Base-by-base conservation (phyloP, 148 eudicot genomes). In the Drosera capensis region DNA sequence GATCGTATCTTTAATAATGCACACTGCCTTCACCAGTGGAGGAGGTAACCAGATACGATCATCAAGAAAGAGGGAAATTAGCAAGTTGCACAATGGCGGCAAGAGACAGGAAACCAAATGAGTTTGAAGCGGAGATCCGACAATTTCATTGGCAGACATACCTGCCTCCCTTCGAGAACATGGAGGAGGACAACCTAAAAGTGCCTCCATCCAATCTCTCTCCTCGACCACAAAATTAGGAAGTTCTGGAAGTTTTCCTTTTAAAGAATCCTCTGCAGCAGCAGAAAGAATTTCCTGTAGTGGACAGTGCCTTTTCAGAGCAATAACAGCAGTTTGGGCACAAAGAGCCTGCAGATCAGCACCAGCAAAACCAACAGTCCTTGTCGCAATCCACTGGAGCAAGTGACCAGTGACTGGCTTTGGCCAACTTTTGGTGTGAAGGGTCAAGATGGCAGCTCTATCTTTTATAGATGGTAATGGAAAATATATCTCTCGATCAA, bases 321-420 rank as follows among this genome's bases (percentile, higher is more conserved):
- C 84, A 54, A 65, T 57, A 49, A 88, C 79, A 29, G 92, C 94
- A 23, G 81, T 81, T 62, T 88, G 97, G 51, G 94, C 75, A 71
- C 97, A 88, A 48, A 88, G 90, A 59, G 97, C 94, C 73, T 88
- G 94, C 41, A 88, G 68, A 67, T 88, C 97, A 58, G 97, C 97
- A 66, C 97, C 94, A 60, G 97, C 97, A 73, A 80, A 88, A 20
- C 97, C 97, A 26, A 75, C 79, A 59, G 97, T 83, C 55, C 54
- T 64, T 25, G 65, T 61, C 7, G 97, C 73, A 45, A 88, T 65
- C 79, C 80, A 71, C 55, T 69, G 68, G 47, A 83, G 75, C 64
- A 88, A 51, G 49, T 69, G 61, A 29, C 92, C 94, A 61, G 71
- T 29, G 24, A 88, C 72, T 23, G 94, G 94, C 60, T 75, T 88